A percentile compares a stretch with the other conserved stretches of the same genome.
These are phyloP conservation scores for Malassezia obtusa DNA, from an alignment of 1,284 basidiomycete species.

Conservation along the genomic window DNA sequence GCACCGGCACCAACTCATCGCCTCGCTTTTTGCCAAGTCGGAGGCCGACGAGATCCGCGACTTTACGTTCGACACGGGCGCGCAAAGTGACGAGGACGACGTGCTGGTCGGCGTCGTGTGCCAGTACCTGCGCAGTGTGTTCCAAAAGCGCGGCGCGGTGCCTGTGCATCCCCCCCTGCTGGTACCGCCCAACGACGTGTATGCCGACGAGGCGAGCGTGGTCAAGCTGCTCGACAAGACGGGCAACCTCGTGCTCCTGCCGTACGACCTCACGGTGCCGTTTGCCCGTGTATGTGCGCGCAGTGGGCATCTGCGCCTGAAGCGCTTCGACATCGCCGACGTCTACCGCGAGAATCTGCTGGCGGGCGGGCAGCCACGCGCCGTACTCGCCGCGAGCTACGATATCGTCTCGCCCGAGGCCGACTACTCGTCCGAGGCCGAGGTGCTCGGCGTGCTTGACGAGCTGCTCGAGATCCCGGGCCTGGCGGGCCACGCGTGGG, in stretches of 20 bases:
- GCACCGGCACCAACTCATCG: slow-evolving; percentile 37
- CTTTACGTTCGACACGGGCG: slow-evolving; percentile 68
- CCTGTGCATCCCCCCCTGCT: slow-evolving; percentile 73
- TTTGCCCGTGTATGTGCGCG: slow-evolving; percentile 77
- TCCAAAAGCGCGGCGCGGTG: slow-evolving; percentile 79
- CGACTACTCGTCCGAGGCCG: slow-evolving; percentile 46
- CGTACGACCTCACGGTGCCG: slow-evolving; percentile 55
- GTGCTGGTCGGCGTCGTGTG: slow-evolving; percentile 66
- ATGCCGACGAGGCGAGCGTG: slow-evolving; percentile 73
- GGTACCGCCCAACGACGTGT: slow-evolving; percentile 59
- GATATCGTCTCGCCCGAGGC: slow-evolving; percentile 47
- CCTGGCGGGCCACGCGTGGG: slow-evolving; percentile 34
- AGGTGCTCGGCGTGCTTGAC: slow-evolving; percentile 38
- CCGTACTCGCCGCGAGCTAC: slow-evolving; percentile 44
- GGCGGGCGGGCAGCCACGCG: slow-evolving; percentile 47
- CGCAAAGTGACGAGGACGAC: slow-evolving; percentile 61
- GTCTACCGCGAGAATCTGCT: slow-evolving; percentile 47
- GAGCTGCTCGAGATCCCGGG: slow-evolving; percentile 44
- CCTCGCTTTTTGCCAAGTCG: slow-evolving; percentile 44
- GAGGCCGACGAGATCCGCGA: slow-evolving; percentile 59
- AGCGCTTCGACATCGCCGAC: slow-evolving; percentile 67
- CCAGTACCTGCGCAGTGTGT: slow-evolving; percentile 65
- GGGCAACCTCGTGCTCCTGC: slow-evolving; percentile 46
- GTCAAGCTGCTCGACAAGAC: slow-evolving; percentile 66
- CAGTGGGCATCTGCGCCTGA: slow-evolving; percentile 65